Evolutionary conservation across 306 rosid genomes (phyloP), one percentile per base, ranked within the genome.

Genomic region (Sesbania bispinosa): DNA sequence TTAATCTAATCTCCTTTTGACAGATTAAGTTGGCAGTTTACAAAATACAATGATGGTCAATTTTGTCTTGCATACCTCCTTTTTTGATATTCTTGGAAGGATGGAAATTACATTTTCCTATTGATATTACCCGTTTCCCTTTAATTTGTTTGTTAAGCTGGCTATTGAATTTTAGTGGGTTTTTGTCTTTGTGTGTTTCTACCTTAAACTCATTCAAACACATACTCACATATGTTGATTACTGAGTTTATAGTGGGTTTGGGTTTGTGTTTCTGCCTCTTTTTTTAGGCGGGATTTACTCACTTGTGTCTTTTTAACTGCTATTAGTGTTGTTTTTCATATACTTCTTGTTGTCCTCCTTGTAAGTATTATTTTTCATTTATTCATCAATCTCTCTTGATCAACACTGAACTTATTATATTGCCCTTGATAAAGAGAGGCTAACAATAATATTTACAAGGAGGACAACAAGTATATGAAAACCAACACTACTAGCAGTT

Each of bases 281-380:
- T 82, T 90, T 63, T 86, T 85, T 80, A 96, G 97, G 64, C 90
- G 98, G 98, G 97, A 93, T 82, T 80, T 93, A 73, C 89, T 90
- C 94, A 84, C 94, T 58, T 90, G 96, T 75, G 94, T 93, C 67
- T 80, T 88, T 85, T 77, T 90, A 83, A 88, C 97, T 62, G 94
- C 96, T 26, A 75, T 79, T 10, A 73, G 80, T 79, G 89, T 86
- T 42, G 73, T 81, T 82, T 82, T 88, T 75, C 85, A 87, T 69
- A 82, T 93, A 58, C 73, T 88, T 80, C 87, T 81, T 84, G 74
- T 88, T 70, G 73, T 75, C 81, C 80, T 90, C 55, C 83, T 89
- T 86, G 98, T 93, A 88, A 84, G 88, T 67, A 52, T 65, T 53
- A 18, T 52, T 70, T 48, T 69, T 66, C 71, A 41, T 60, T 45